Evolutionary conservation across 495 filamentous ascomycete species (phyloP), one percentile per base, ranked within the genome.

Genomic region (Durotheca rogersii): DNA sequence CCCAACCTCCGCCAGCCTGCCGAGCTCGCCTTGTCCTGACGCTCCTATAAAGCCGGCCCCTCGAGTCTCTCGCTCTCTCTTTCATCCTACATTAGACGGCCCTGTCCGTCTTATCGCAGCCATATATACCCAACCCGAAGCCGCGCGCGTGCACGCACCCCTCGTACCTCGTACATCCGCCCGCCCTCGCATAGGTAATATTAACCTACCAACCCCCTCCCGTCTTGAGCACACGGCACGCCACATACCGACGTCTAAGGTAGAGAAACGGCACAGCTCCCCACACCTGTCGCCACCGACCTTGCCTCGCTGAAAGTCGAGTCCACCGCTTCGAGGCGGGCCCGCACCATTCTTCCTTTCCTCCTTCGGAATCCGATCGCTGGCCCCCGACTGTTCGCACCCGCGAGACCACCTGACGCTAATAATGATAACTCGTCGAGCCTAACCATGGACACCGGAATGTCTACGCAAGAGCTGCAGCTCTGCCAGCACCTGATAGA

Each of bases 401-500:
- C n/a, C n/a, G n/a, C 20, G 16, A 38, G n/a, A 40, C 51, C 23
- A 58, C 23, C 25, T 40, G 33, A 10, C 19, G 36, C 18, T 23
- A 38, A 49, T 17, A 41, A 59, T 59, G 56, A 53, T 53, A 30
- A 16, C 34, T 33, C 45, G 11, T 15, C 50, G 21, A 56, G 34
- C 12, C 17, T 59, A 53, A 18, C 53, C 21, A 75, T 75, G 73
- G 72, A 69, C 58, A 58, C 63, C 48, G 23, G 59, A 43, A 76
- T 88, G 72, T 81, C 84, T 53, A 83, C 83, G 45, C 83, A 85
- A 72, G 89, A 94, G 78, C 84, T 72, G 69, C 81, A 83, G 65
- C 85, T 96, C 66, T 89, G 87, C 68, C 77, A 80, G 56, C 71
- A 83, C 54, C 81, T 98, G 63, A 77, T 85, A 64, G 78, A 83